A percentile compares a stretch with the other conserved stretches of the same genome.
These are phyloP conservation scores for Hypoxylon sp. DNA, from an alignment of 2,329 filamentous ascomycete species.

Conservation along the genomic window DNA sequence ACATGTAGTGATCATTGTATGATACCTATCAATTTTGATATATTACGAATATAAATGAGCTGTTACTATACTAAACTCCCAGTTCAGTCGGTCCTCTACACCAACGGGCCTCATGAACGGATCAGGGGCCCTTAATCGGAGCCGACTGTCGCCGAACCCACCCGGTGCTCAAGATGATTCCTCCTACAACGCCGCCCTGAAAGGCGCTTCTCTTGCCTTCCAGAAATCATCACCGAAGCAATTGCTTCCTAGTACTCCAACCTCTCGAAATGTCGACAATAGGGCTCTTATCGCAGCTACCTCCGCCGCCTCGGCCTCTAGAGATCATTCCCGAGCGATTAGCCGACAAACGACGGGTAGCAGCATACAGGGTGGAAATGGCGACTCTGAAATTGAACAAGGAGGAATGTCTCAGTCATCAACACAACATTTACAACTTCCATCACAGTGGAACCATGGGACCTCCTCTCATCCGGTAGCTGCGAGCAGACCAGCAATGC, in stretches of 20 bases:
- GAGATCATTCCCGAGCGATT: conserved; percentile 50
- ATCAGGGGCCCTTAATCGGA: conserved; percentile 47
- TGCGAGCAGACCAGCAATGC: conserved; percentile 42
- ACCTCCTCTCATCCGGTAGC: conserved; percentile 32
- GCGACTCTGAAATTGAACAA: conserved; percentile 42
- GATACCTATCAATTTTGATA: conserved; percentile 11
- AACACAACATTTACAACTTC: conserved; percentile 42
- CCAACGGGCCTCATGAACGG: conserved; percentile 50
- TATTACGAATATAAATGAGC: conserved; percentile 41
- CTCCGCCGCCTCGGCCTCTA: conserved; percentile 61
- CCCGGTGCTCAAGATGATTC: conserved; percentile 52
- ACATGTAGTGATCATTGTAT: not conserved
- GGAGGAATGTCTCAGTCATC: conserved; percentile 48
- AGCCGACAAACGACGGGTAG: conserved; percentile 60
- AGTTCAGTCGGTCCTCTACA: conserved; percentile 39
- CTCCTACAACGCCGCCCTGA: conserved; percentile 61
- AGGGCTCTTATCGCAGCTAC: conserved; percentile 64
- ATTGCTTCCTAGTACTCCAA: conserved; percentile 25
- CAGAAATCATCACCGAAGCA: conserved; percentile 55
- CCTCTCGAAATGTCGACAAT: conserved; percentile 51
- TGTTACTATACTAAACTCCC: conserved; percentile 16
- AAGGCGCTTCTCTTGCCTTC: conserved; percentile 71
- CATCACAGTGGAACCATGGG: conserved; percentile 33
- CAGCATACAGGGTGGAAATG: conserved; percentile 50
- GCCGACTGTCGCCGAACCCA: conserved; percentile 50